Evolutionary conservation across 2,329 filamentous ascomycete species (phyloP).

Genomic region (Colletotrichum simmondsii): DNA sequence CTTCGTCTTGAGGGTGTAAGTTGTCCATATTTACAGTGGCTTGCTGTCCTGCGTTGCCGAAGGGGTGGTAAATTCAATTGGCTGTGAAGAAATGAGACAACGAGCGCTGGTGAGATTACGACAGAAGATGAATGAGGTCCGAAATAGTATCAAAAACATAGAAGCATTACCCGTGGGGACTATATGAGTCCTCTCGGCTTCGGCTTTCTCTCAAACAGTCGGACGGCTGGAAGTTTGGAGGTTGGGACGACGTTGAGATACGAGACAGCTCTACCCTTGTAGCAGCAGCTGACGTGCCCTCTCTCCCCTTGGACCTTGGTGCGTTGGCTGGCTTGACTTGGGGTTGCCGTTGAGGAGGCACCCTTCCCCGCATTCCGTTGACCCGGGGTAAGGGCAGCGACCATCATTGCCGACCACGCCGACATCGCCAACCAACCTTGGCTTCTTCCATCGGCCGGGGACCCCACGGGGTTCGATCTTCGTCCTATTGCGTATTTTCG

Average conservation of each 20-base stretch:
- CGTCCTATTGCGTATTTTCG: background rate
- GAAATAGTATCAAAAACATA: background rate
- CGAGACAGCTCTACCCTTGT: background rate
- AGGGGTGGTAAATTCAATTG: background rate
- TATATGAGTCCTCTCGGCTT: background rate
- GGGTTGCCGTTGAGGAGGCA: slow-evolving; percentile 1
- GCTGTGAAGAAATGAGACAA: background rate
- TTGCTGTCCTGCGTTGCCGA: background rate
- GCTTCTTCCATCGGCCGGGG: slow-evolving; percentile 8
- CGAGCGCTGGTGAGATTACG: too few species aligned
- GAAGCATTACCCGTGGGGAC: background rate
- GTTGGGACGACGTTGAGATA: background rate
- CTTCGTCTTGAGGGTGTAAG: slow-evolving; percentile 60
- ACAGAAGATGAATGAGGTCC: background rate
- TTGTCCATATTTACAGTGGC: slow-evolving; percentile 20
- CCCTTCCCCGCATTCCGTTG: slow-evolving; percentile 39
- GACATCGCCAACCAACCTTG: slow-evolving; percentile 20
- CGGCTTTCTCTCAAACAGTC: slow-evolving; percentile 6
- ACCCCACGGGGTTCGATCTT: background rate
- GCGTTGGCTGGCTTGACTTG: background rate
- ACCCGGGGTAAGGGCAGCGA: slow-evolving; percentile 26
- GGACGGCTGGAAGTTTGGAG: slow-evolving; percentile 12
- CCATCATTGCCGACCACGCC: slow-evolving; percentile 25
- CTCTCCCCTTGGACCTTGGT: background rate
- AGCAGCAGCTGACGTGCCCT: slow-evolving; percentile 25